Percentiles rank a stretch among this genome's conserved stretches.
Evolutionary conservation across 345 rosid genomes (phyloP).

Genomic region (Melaleuca quinquenervia): DNA sequence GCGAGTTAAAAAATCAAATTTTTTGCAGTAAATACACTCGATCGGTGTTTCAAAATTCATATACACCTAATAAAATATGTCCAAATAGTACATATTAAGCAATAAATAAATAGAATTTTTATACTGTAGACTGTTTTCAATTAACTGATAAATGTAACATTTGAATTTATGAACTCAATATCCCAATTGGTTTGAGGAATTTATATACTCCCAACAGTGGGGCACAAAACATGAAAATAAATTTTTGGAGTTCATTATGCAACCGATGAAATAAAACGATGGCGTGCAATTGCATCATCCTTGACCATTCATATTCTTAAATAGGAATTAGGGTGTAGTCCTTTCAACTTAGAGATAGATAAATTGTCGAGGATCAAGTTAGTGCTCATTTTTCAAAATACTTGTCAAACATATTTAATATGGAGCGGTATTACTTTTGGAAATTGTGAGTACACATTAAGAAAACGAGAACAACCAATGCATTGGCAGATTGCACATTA

Average conservation of each 20-base stretch:
- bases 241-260: not conserved
- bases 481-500: not conserved
- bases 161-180: rapidly evolving
- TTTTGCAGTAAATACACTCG: not conserved
- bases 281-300: not conserved
- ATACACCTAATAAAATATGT: not conserved
- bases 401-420: not conserved
- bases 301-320: not conserved
- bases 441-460: not conserved
- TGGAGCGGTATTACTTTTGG: not conserved
- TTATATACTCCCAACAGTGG: not conserved
- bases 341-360: not conserved
- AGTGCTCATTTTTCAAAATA: not conserved
- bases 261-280: not conserved
- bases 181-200: rapidly evolving
- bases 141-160: not conserved
- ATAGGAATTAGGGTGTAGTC: rapidly evolving
- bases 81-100: too few species aligned
- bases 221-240: rapidly evolving
- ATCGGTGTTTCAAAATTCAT: not conserved
- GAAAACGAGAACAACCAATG: not conserved
- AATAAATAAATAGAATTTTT: not conserved
- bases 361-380: not conserved
- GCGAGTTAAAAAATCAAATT: not conserved
- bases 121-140: not conserved